Base-by-base conservation (phyloP, 208 protist species). In the Leishmania amazonensis region DNA sequence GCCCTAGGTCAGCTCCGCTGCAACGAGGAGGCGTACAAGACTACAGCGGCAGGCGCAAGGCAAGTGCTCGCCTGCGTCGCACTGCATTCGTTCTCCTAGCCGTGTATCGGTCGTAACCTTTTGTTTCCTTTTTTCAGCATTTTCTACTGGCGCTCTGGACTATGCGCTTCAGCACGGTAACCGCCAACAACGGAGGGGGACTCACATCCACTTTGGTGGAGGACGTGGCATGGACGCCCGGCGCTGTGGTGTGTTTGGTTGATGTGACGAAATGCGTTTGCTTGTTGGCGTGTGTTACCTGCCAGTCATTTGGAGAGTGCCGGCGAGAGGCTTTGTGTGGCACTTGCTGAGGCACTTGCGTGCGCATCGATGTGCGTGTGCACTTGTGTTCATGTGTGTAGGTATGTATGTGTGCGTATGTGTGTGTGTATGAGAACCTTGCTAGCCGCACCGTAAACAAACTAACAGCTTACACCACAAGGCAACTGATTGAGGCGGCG, bases 1-100 rank as follows among this genome's bases (percentile, higher is more conserved):
- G 76, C 96, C 93, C 60, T 85, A 90, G 54, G 78, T 81, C 6
- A 8, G 24, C 47, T 8, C 1, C 47, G 15, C 40, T 35, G 35
- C 53, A 28, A 38, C 28, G 2, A 45, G 51, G 28, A 31, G 74
- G 28, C 24, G 72, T 57, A 58, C 47, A 15, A 15, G 28, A 62
- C 21, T 19, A 8, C 54, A 21, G 6, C 17, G 21, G 54, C 21
- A 58, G 38, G 19, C 17, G 57, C 40, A 19, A 15, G 70, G 40
- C 6, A 21, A 31, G 70, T 15, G 7, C 70, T 9, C 2, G 11
- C 70, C 3, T 15, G 70, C 17, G 9, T 51, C 19, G 67, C 38
- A 47, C 15, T n/a, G 19, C 65, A 21, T 47, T 49, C 40, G 40
- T n/a, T 72, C 6, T 28, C 40, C 40, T 40, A 31, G 62, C 62